Conservation (phyloP, 2,329 filamentous ascomycete genomes). For the Cladorrhinum sp. region DNA sequence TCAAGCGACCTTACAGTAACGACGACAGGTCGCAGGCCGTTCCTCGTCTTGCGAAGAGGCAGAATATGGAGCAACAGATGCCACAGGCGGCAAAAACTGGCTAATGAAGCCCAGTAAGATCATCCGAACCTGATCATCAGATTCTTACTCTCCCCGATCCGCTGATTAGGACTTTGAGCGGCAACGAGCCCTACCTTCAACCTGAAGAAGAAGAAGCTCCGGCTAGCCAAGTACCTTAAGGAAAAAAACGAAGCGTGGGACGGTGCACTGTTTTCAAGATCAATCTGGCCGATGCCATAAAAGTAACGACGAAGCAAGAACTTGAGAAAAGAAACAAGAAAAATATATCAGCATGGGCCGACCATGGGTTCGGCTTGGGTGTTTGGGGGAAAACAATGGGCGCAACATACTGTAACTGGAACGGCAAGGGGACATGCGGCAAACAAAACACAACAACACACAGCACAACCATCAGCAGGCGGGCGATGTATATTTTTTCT, state of each 20-base stretch:
- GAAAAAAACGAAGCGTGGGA: neutral
- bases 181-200: no score
- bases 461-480: conserved; percentile 7
- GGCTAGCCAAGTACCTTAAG: neutral
- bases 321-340: neutral
- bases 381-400: neutral
- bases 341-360: neutral
- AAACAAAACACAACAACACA: neutral
- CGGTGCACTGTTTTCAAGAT: no score
- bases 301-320: neutral
- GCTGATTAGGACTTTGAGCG: no score
- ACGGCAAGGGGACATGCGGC: neutral
- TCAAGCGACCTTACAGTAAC: conserved; percentile 38
- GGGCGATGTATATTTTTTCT: neutral
- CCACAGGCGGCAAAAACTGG: neutral
- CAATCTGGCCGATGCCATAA: no score
- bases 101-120: neutral
- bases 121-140: neutral
- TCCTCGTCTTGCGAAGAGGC: conserved; percentile 43
- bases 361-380: neutral
- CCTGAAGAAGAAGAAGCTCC: neutral
- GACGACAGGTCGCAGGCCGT: conserved; percentile 25
- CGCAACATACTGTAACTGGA: neutral
- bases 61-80: conserved; percentile 32
- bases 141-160: neutral